phyloP scores from a whole-genome alignment of 441 rosid genomes.

The Jatropha multifida region DNA sequence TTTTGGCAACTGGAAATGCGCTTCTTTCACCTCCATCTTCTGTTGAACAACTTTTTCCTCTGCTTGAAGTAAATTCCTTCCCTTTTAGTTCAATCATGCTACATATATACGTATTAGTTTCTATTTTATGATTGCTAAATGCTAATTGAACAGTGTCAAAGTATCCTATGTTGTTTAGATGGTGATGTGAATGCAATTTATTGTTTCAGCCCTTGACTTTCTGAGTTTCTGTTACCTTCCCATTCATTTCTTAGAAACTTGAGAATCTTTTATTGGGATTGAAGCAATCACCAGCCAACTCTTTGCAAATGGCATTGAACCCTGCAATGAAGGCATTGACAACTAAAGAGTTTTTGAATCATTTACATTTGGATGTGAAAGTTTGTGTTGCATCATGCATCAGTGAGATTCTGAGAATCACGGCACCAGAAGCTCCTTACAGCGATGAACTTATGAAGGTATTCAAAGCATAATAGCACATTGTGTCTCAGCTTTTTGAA shows the following conservation, averaged over 20 bases:
- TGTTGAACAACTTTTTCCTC: conserved; percentile 1
- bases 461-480: background rate
- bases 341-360: conserved; percentile 49
- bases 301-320: conserved; percentile 53
- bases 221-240: background rate
- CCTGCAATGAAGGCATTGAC: conserved; percentile 60
- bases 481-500: background rate
- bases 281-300: conserved; percentile 58
- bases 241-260: conserved; percentile 43
- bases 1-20: conserved; percentile 2
- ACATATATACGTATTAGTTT: too few species aligned
- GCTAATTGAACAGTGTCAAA: too few species aligned
- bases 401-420: conserved; percentile 77
- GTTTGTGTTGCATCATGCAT: conserved; percentile 77
- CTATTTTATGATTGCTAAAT: background rate
- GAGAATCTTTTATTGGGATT: conserved; percentile 49
- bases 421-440: conserved; percentile 83
- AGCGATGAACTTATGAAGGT: conserved; percentile 80
- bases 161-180: too few species aligned
- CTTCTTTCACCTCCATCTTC: conserved; percentile 18
- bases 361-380: conserved; percentile 56
- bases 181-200: background rate
- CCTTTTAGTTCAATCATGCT: too few species aligned
- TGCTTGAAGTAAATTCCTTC: conserved; percentile 6
- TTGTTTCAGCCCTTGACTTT: background rate